Conservation (phyloP, 164 flowering plant species). For the Taxillus chinensis region DNA sequence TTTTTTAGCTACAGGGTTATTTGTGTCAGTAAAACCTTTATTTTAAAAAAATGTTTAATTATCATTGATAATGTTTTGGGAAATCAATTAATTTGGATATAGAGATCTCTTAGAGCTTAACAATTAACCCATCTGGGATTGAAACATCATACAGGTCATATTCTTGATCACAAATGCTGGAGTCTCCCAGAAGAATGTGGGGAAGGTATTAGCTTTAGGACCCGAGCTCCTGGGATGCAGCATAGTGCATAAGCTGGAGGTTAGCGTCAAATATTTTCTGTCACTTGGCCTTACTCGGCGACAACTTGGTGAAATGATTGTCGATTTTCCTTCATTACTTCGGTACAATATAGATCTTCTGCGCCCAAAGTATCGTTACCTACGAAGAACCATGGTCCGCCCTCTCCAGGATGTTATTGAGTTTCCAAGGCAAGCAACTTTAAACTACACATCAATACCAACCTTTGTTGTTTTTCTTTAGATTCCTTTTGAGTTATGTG, state of each 20-base stretch:
- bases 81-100: too few relatives aligned
- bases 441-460: not conserved
- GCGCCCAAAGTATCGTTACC: constrained; percentile 77
- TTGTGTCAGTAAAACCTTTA: too few relatives aligned
- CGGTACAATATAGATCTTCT: constrained; percentile 70
- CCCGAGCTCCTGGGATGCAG: constrained; percentile 93
- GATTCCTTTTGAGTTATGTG: too few relatives aligned
- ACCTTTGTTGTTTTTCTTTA: not conserved
- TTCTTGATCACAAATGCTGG: constrained; percentile 87
- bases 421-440: constrained; percentile 67
- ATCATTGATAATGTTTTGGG: too few relatives aligned
- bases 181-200: constrained; percentile 54
- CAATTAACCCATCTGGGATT: not conserved
- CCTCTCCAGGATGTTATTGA: constrained; percentile 78
- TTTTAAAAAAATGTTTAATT: too few relatives aligned
- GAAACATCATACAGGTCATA: constrained; percentile 47
- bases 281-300: constrained; percentile 65
- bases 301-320: constrained; percentile 72
- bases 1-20: too few relatives aligned
- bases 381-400: constrained; percentile 79
- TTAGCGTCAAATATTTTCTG: constrained; percentile 64
- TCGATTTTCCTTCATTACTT: constrained; percentile 82
- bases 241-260: constrained; percentile 63
- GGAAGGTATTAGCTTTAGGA: constrained; percentile 71
- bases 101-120: too few relatives aligned